phyloP scores from a whole-genome alignment of 495 filamentous ascomycete species.

The Podospora australis region DNA sequence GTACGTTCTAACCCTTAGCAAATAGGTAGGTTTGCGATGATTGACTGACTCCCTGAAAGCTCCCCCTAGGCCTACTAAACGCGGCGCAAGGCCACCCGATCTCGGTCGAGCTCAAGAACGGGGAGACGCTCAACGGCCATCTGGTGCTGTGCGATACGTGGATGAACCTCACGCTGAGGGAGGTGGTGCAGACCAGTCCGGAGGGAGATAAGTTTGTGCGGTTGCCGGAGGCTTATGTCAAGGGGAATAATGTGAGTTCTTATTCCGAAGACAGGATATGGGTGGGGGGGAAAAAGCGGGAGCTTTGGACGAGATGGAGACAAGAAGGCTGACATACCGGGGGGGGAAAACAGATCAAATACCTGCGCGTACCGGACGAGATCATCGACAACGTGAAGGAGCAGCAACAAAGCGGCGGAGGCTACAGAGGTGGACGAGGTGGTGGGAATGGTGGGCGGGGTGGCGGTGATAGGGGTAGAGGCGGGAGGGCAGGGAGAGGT shows the following conservation, averaged over 20 bases:
- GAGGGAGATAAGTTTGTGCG: slow-evolving; percentile 91
- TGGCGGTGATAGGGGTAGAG: slow-evolving; percentile 46
- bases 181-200: slow-evolving; percentile 95
- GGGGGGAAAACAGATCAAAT: slow-evolving; percentile 72
- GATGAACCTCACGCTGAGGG: slow-evolving; percentile 97
- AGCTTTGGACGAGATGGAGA: neutral
- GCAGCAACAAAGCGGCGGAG: slow-evolving; percentile 64
- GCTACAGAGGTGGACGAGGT: slow-evolving; percentile 61
- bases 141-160: slow-evolving; percentile 95
- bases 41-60: slow-evolving; percentile 40
- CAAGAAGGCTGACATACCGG: neutral
- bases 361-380: slow-evolving; percentile 89
- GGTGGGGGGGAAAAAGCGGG: neutral
- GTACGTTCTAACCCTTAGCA: neutral
- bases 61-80: slow-evolving; percentile 87
- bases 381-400: slow-evolving; percentile 92
- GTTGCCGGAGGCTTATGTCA: slow-evolving; percentile 88
- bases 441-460: slow-evolving; percentile 59
- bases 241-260: slow-evolving; percentile 82
- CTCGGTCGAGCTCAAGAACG: slow-evolving; percentile 98
- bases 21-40: no score
- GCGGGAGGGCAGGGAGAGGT: slow-evolving; percentile 38
- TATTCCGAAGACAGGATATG: no score
- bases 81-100: slow-evolving; percentile 97
- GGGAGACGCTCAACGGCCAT: slow-evolving; percentile 94